Percentiles rank a stretch among this genome's conserved stretches.
These are phyloP conservation scores for Aspergillus niger DNA, from an alignment of 2,329 filamentous ascomycete species.

Conservation along the genomic window DNA sequence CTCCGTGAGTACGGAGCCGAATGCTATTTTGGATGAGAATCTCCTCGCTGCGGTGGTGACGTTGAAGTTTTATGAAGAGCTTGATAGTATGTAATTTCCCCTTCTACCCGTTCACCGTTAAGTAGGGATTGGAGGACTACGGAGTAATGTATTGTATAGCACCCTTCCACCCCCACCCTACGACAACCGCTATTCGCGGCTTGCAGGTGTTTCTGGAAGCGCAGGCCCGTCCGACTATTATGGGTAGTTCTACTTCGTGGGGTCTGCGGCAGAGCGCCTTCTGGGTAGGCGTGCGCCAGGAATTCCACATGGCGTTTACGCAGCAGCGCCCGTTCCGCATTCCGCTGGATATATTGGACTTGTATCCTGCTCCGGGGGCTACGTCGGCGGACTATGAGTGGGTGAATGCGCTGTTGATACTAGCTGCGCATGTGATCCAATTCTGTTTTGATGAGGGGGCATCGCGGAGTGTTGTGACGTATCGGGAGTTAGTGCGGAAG, in stretches of 20 bases:
- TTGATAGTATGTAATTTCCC: slow-evolving; percentile 28
- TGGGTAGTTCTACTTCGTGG: background rate
- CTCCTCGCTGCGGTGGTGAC: slow-evolving; percentile 45
- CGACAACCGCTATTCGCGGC: slow-evolving; percentile 21
- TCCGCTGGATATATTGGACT: background rate
- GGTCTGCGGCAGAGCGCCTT: slow-evolving; percentile 16
- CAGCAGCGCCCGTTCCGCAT: slow-evolving; percentile 35
- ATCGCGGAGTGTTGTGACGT: slow-evolving; percentile 39
- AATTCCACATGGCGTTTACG: slow-evolving; percentile 49
- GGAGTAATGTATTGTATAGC: slow-evolving; percentile 9
- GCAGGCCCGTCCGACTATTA: slow-evolving; percentile 11
- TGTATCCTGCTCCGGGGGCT: background rate
- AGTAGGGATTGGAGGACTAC: too few relatives aligned
- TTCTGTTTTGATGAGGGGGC: slow-evolving; percentile 58
- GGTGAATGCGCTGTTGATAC: slow-evolving; percentile 60
- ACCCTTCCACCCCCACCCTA: slow-evolving; percentile 23
- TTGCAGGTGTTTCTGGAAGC: slow-evolving; percentile 31
- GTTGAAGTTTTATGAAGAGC: slow-evolving; percentile 47
- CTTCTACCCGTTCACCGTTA: too few relatives aligned
- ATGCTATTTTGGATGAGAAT: slow-evolving; percentile 12
- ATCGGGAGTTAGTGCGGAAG: slow-evolving; percentile 32
- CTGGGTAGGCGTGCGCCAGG: slow-evolving; percentile 42
- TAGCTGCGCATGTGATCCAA: slow-evolving; percentile 62
- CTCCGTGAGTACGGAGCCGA: slow-evolving; percentile 23
- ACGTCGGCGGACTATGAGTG: slow-evolving; percentile 21